These are phyloP conservation scores for Verticillium nonalfalfae DNA, from an alignment of 2,329 filamentous ascomycete species.

Conservation along the genomic window DNA sequence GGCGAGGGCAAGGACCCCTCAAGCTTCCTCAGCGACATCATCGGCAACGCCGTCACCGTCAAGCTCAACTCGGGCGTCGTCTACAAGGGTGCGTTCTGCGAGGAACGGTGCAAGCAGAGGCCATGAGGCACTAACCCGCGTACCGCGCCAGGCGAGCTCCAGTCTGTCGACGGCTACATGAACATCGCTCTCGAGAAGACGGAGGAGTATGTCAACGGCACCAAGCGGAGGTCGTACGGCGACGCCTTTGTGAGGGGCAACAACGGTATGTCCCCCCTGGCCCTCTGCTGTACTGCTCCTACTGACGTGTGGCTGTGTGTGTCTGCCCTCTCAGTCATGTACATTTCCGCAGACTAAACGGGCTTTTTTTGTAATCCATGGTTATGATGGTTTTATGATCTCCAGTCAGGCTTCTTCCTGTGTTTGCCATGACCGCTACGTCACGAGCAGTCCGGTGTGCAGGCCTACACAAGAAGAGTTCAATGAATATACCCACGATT, in stretches of 20 bases:
- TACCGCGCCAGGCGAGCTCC: constrained; percentile 66
- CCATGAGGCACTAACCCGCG: constrained; percentile 9
- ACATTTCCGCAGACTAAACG: constrained; percentile 55
- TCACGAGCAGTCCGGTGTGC: not conserved
- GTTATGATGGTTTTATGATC: not conserved
- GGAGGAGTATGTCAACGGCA: constrained; percentile 82
- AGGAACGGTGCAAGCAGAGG: too few species aligned
- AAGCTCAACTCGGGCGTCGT: constrained; percentile 98
- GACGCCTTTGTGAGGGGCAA: constrained; percentile 96
- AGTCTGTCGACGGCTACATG: constrained; percentile 99
- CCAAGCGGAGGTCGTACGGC: constrained; percentile 76
- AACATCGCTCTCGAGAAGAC: constrained; percentile 98
- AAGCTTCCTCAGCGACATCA: constrained; percentile 88
- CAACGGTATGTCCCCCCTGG: constrained; percentile 58
- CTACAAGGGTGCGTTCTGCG: constrained; percentile 69
- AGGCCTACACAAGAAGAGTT: constrained; percentile 1
- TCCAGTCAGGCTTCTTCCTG: not conserved
- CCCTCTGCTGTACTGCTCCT: not conserved
- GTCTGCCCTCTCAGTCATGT: constrained; percentile 48
- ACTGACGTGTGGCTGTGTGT: constrained; percentile 10
- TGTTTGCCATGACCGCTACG: not conserved
- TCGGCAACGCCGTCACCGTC: constrained; percentile 87
- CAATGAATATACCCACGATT: constrained; percentile 10
- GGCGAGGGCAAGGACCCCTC: constrained; percentile 85
- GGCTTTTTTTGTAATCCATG: not conserved